Evolutionary conservation across 352 stramenopile genomes (phyloP), one percentile per base, ranked within the genome.

Genomic region (Globisporangium parvum): DNA sequence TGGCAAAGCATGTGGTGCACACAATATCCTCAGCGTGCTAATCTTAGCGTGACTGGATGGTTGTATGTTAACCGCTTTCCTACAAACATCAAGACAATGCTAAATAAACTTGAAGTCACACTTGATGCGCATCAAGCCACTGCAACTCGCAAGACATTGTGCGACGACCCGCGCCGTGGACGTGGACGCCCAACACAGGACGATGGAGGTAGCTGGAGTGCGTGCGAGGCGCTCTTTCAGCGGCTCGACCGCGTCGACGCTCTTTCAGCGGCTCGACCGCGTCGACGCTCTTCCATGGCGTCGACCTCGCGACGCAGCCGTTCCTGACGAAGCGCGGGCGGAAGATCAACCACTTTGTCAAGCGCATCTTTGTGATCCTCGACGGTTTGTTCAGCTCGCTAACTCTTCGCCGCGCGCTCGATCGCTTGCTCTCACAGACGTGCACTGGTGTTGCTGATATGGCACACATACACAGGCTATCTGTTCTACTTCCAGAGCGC

Each of bases 401-500:
- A 18, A 11, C 1, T 45, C 5, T 44, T 26, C 14, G 0, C 40
- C 3, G 41, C 11, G 14, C 17, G 6, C 6, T 48, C 42, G n/a
- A n/a, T 44, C 12, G 39, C 39, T n/a, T 20, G 12, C 8, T 2
- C 14, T 44, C 39, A 37, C 31, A 37, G 31, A 11, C 11, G 8
- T 37, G 31, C 31, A 3, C 39, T 33, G 11, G 0, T 57, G 23
- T 6, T 47, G 23, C 41, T 45, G 41, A 18, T 37, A 46, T 51
- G 33, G 35, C 14, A 18, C 51, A 9, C 14, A 18, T 49, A 9
- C 49, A 18, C 46, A 91, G 78, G 71, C 49, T 88, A 87, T 53
- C 56, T 92, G 37, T 90, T 91, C 66, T 92, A 90, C 79, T 92
- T 92, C 47, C 76, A 85, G 46, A 68, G 72, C 45, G 64, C 73